These are phyloP conservation scores for Lepidium sativum DNA, from an alignment of 345 rosid genomes.

Conservation along the genomic window DNA sequence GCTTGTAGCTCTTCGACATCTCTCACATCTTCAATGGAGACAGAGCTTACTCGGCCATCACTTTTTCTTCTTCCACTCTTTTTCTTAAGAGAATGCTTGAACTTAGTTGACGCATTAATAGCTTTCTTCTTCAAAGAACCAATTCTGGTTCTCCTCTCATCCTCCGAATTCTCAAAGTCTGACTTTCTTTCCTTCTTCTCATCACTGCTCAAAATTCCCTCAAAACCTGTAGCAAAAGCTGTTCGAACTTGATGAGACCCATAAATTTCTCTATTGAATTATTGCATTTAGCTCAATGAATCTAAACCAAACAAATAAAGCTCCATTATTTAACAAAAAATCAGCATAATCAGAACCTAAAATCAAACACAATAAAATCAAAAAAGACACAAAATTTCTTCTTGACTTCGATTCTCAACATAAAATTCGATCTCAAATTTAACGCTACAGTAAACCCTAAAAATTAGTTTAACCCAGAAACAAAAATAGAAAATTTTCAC, in stretches of 20 bases:
- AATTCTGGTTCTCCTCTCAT: slow-evolving; percentile 91
- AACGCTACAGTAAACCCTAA: slow-evolving; percentile 26
- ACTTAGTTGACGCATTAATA: slow-evolving; percentile 70
- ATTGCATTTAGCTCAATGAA: neutral
- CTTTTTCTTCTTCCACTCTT: slow-evolving; percentile 77
- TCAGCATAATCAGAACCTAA: neutral
- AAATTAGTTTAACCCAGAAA: neutral
- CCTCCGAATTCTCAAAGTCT: slow-evolving; percentile 97
- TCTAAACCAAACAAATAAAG: neutral
- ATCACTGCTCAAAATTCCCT: slow-evolving; percentile 75
- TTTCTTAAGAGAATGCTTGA: slow-evolving; percentile 85
- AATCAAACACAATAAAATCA: neutral
- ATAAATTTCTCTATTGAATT: neutral
- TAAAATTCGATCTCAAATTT: neutral
- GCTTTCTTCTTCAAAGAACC: slow-evolving; percentile 94
- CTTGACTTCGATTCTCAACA: neutral
- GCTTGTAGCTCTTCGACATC: slow-evolving; percentile 77
- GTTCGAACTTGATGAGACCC: slow-evolving; percentile 1
- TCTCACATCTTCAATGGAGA: slow-evolving; percentile 90
- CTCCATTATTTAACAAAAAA: neutral
- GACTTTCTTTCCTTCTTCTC: slow-evolving; percentile 92
- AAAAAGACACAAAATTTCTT: neutral
- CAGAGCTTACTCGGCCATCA: slow-evolving; percentile 87
- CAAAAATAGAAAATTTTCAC: neutral
- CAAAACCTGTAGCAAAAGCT: slow-evolving; percentile 62